phyloP scores from a whole-genome alignment of 148 eudicot species.

The Fagopyrum homotropicum region DNA sequence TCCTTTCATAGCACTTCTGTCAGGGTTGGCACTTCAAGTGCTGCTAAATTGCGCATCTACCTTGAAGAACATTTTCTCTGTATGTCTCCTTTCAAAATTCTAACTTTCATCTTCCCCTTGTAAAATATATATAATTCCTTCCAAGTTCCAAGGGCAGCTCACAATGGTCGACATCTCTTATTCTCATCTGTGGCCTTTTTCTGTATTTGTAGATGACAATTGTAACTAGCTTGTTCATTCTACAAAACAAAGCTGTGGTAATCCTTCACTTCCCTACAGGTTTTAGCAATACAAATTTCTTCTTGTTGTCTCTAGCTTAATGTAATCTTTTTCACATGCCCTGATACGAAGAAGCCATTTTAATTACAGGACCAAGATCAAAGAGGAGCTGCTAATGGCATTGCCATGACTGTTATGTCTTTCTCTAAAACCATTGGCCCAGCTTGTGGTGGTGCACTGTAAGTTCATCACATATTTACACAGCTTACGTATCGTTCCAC shows the following conservation, averaged over 20 bases:
- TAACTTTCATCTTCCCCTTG: not conserved
- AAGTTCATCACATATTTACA: constrained; percentile 18
- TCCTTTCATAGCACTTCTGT: constrained; percentile 52
- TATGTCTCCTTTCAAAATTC: constrained; percentile 22
- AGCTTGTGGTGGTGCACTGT: constrained; percentile 72
- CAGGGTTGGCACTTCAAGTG: constrained; percentile 50
- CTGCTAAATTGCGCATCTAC: constrained; percentile 49
- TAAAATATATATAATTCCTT: not conserved
- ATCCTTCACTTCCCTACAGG: constrained; percentile 13
- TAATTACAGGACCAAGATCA: constrained; percentile 64
- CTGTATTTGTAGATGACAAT: constrained; percentile 40
- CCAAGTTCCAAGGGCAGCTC: no score
- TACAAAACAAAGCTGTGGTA: constrained; percentile 91
- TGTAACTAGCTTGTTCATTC: constrained; percentile 53
- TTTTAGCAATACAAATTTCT: not conserved
- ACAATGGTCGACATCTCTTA: not conserved
- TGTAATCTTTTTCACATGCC: not conserved
- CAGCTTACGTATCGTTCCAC: not conserved
- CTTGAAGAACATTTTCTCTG: constrained; percentile 54
- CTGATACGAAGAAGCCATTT: not conserved
- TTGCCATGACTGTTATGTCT: constrained; percentile 69
- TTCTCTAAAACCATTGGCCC: constrained; percentile 73
- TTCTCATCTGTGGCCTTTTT: constrained; percentile 27
- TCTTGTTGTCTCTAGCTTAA: not conserved
- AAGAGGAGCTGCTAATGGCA: constrained; percentile 89